Evolutionary conservation across 768 basidiomycete species (phyloP).

Genomic region (Suillus subluteus): DNA sequence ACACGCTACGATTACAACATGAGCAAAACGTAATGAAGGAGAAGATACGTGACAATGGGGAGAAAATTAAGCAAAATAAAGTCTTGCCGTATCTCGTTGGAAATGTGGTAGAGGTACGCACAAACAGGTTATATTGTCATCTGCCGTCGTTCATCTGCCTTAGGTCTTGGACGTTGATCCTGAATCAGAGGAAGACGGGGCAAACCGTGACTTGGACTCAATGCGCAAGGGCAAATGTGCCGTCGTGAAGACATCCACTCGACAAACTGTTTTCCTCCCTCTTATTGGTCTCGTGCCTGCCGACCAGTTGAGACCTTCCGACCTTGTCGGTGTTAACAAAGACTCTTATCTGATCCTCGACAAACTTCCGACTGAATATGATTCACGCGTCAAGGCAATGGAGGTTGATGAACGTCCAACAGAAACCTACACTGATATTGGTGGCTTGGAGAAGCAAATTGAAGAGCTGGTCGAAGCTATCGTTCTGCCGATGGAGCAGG

Average conservation of each 20-base stretch:
- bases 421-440: slow-evolving; percentile 96
- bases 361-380: slow-evolving; percentile 94
- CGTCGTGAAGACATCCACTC: slow-evolving; percentile 97
- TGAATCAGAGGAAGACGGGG: slow-evolving; percentile 92
- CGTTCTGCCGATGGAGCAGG: slow-evolving; percentile 97
- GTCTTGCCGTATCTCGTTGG: slow-evolving; percentile 97
- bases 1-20: slow-evolving; percentile 88
- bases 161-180: slow-evolving; percentile 95
- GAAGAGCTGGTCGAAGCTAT: slow-evolving; percentile 98
- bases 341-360: slow-evolving; percentile 98
- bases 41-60: slow-evolving; percentile 96
- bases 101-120: slow-evolving; percentile 91
- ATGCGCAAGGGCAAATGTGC: slow-evolving; percentile 98
- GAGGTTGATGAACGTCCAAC: slow-evolving; percentile 98
- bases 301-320: slow-evolving; percentile 85
- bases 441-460: slow-evolving; percentile 98
- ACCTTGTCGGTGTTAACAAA: slow-evolving; percentile 98
- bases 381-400: slow-evolving; percentile 99
- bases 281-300: slow-evolving; percentile 96
- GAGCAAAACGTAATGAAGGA: slow-evolving; percentile 97
- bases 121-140: not conserved
- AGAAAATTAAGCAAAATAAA: slow-evolving; percentile 99
- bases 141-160: slow-evolving; percentile 6
- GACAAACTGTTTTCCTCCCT: slow-evolving; percentile 98
- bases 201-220: slow-evolving; percentile 94